Conservation (phyloP, 2,329 filamentous ascomycete species). For the Sporothrix inflata region DNA sequence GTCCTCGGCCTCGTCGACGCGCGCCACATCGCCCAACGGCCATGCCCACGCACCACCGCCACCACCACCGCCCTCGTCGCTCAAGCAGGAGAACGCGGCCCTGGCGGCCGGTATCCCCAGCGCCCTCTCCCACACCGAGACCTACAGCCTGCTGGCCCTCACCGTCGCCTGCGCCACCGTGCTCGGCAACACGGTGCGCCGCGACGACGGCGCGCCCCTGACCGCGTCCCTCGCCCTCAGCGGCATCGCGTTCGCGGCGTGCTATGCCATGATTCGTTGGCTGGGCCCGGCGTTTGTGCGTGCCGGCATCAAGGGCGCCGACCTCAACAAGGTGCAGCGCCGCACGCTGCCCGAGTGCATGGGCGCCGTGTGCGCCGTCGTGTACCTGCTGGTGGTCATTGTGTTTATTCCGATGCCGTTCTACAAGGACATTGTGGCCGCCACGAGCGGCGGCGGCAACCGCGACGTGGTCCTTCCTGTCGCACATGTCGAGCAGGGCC, state of each 20-base stretch:
- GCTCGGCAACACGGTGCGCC: constrained; percentile 78
- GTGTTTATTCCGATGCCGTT: constrained; percentile 96
- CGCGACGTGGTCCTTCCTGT: constrained; percentile 78
- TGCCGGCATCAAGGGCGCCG: constrained; percentile 85
- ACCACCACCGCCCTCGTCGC: not conserved
- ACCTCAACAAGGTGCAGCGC: constrained; percentile 73
- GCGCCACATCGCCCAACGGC: constrained; percentile 23
- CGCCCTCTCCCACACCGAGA: constrained; percentile 57
- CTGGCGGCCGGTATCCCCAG: constrained; percentile 30
- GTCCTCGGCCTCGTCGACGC: not conserved
- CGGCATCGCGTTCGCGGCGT: constrained; percentile 77
- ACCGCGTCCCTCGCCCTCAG: constrained; percentile 87
- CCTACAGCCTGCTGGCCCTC: constrained; percentile 62
- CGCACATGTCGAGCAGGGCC: constrained; percentile 75
- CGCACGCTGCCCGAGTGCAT: constrained; percentile 91
- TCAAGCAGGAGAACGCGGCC: constrained; percentile 26
- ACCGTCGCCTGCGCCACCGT: constrained; percentile 71
- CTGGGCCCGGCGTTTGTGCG: constrained; percentile 86
- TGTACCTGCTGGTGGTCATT: constrained; percentile 87
- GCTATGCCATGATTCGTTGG: constrained; percentile 89
- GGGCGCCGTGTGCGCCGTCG: constrained; percentile 89
- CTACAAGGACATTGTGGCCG: constrained; percentile 96
- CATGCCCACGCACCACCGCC: not conserved
- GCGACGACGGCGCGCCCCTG: constrained; percentile 86
- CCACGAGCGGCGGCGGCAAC: constrained; percentile 91